Evolutionary conservation across 2,329 filamentous ascomycete species (phyloP).

Genomic region (Ophidiomyces ophidiicola): DNA sequence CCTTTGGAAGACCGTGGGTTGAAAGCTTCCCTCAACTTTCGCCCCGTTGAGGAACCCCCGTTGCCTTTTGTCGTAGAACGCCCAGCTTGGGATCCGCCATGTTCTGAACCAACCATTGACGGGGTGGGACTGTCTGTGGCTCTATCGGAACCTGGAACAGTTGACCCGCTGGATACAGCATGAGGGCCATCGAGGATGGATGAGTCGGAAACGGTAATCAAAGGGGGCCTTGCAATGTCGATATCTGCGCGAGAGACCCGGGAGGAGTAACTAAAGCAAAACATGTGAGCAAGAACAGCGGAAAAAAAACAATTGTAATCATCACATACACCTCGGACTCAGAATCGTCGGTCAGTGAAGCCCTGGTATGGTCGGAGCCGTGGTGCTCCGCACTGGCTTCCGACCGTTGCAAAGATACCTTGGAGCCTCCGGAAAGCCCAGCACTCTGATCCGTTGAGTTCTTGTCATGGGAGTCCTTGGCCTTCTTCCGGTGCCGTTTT

Average conservation of each 20-base stretch:
- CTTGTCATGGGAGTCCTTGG: slow-evolving; percentile 13
- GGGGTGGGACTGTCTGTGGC: slow-evolving; percentile 1
- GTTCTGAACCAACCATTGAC: background rate
- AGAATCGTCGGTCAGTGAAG: slow-evolving; percentile 40
- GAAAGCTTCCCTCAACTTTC: slow-evolving; percentile 62
- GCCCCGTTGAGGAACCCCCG: slow-evolving; percentile 48
- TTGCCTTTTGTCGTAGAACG: slow-evolving; percentile 5
- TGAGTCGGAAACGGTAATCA: slow-evolving; percentile 8
- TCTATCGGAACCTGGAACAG: background rate
- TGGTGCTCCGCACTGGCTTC: slow-evolving; percentile 23
- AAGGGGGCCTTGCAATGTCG: background rate
- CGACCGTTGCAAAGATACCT: slow-evolving; percentile 7
- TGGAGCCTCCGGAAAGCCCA: slow-evolving; percentile 8
- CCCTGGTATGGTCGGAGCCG: slow-evolving; percentile 20
- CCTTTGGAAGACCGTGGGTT: slow-evolving; percentile 41
- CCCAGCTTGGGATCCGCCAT: background rate
- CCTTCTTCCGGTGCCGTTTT: slow-evolving; percentile 35
- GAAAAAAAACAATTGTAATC: background rate
- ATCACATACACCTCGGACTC: slow-evolving; percentile 35
- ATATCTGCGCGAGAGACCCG: background rate
- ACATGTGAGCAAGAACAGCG: background rate
- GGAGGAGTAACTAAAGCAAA: background rate
- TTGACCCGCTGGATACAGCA: background rate
- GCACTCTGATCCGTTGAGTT: slow-evolving; percentile 7
- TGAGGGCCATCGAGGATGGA: slow-evolving; percentile 7